Base-by-base conservation (phyloP, 108 stramenopile species). In the Nitzschia sp. region DNA sequence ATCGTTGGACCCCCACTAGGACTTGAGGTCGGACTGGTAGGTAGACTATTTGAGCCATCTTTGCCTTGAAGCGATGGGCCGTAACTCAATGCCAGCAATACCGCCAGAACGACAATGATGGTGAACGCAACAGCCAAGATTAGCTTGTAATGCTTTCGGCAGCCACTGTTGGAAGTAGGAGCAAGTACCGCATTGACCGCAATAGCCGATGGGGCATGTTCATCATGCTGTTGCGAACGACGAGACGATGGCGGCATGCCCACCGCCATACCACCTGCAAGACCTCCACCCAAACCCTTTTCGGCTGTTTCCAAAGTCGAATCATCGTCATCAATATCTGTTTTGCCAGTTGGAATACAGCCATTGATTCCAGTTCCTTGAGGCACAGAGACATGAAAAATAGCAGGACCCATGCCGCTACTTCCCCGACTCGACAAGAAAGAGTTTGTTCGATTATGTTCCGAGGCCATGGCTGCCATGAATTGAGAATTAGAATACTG, bases 181-280 rank as follows among this genome's bases (percentile, higher is more conserved):
- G 61, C 36, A 42, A 62, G 21, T 21, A 51, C 49, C 21, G 49
- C 49, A 51, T 51, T 51, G 49, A 51, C 42, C 0, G 38, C 61
- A 46, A 31, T 25, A 1, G 61, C 57, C 8, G 54, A 26, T 0
- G 54, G 46, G 2, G 21, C 1, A 21, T 47, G n/a, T 2, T 47
- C 46, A 2, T 47, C 54, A 54, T 54, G 25, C 23, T 54, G 25
- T 5, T 19, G 54, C 2, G 54, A 25, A n/a, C n/a, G n/a, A n/a
- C n/a, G n/a, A n/a, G n/a, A n/a, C n/a, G n/a, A n/a, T n/a, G n/a
- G n/a, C n/a, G n/a, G n/a, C n/a, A n/a, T n/a, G n/a, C n/a, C n/a
- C n/a, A n/a, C n/a, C n/a, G n/a, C n/a, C n/a, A n/a, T n/a, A n/a
- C n/a, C n/a, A n/a, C n/a, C n/a, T n/a, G n/a, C n/a, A n/a, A n/a